Percentiles rank a stretch among this genome's conserved stretches.
Evolutionary conservation across 257 asterid genomes (phyloP).

Genomic region (Solanum habrochaites): DNA sequence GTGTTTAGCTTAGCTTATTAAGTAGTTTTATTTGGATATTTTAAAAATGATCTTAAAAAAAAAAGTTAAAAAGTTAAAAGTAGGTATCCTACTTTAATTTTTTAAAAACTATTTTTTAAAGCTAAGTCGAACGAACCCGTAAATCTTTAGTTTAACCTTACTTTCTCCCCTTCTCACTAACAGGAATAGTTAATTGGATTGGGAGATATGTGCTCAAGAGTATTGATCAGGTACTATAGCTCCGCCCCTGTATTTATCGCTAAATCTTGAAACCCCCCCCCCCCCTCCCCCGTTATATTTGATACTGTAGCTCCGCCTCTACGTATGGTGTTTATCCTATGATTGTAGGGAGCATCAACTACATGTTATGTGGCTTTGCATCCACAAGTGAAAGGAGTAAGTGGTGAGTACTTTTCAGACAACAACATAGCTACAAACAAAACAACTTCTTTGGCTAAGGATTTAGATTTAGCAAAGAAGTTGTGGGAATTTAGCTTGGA

Average conservation of each 20-base stretch:
- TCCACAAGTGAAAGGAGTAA: slow-evolving; percentile 59
- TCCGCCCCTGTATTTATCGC: background rate
- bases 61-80: background rate
- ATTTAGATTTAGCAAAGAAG: slow-evolving; percentile 54
- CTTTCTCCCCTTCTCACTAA: background rate
- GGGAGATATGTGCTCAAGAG: slow-evolving; percentile 52
- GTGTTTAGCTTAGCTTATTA: too few species aligned
- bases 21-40: background rate
- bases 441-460: slow-evolving; percentile 21
- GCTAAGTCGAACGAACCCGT: background rate
- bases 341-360: slow-evolving; percentile 47
- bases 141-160: background rate
- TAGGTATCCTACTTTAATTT: background rate
- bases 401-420: slow-evolving; percentile 55
- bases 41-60: background rate
- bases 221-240: slow-evolving; percentile 41
- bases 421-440: slow-evolving; percentile 16
- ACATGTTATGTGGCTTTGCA: slow-evolving; percentile 67
- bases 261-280: background rate
- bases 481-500: slow-evolving; percentile 67
- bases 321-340: background rate
- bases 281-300: too few species aligned
- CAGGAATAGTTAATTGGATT: slow-evolving; percentile 32
- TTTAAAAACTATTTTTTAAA: too few species aligned
- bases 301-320: background rate